phyloP scores from a whole-genome alignment of 1,139 yeast species.

The Candida neerlandica region DNA sequence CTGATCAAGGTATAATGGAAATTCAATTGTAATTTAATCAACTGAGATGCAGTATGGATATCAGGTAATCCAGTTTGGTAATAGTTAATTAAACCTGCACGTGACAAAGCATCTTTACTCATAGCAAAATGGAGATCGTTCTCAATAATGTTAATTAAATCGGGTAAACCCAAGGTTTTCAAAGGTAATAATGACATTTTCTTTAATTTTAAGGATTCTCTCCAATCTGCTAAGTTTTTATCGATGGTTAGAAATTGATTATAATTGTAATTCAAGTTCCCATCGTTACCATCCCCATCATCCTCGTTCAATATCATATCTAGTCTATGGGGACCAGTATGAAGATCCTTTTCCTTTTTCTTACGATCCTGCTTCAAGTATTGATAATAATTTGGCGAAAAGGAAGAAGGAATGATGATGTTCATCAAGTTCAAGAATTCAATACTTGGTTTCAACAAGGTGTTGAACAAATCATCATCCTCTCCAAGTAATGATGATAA shows the following conservation, averaged over 20 bases:
- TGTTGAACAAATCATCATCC: conserved; percentile 39
- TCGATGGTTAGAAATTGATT: conserved; percentile 49
- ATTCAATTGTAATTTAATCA: conserved; percentile 47
- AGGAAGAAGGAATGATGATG: conserved; percentile 51
- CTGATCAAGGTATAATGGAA: conserved; percentile 48
- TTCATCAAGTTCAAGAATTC: conserved; percentile 50
- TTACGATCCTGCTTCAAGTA: conserved; percentile 36
- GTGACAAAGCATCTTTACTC: conserved; percentile 24
- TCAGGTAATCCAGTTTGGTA: conserved; percentile 42
- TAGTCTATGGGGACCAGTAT: conserved; percentile 29
- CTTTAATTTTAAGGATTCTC: conserved; percentile 39
- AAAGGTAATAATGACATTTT: conserved; percentile 34
- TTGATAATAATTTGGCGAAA: conserved; percentile 52
- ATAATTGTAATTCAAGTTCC: conserved; percentile 50
- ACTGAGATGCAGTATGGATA: conserved; percentile 40
- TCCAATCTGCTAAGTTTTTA: conserved; percentile 47
- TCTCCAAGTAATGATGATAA: conserved; percentile 37
- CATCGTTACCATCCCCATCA: conserved; percentile 55
- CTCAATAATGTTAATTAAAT: conserved; percentile 25
- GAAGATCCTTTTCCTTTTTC: conserved; percentile 23
- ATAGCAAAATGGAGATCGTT: conserved; percentile 41
- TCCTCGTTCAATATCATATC: conserved; percentile 53
- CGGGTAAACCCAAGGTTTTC: conserved; percentile 40
- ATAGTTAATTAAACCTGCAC: conserved; percentile 35
- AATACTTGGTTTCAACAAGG: conserved; percentile 45